Evolutionary conservation across 2,329 filamentous ascomycete genomes (phyloP), one percentile per base, ranked within the genome.

Genomic region (Pezicula radicicola): DNA sequence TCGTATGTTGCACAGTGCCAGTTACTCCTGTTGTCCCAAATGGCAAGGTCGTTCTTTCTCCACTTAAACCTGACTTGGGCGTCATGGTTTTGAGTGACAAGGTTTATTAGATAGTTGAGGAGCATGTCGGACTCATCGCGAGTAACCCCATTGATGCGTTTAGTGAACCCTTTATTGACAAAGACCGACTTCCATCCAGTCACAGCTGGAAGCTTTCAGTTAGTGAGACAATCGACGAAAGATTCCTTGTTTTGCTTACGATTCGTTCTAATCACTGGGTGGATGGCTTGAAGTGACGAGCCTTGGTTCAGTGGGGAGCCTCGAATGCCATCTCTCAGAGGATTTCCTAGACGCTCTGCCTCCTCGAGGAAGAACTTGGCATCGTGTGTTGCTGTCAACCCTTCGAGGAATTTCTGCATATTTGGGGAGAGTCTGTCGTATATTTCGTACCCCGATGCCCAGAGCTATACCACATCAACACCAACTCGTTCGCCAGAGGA

Each of bases 1-100:
- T 88, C 85, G 55, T 80, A 84, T 0, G 81, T 87, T 0, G 81
- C 83, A 36, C 76, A 73, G 54, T 77, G 74, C 57, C 69, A 73
- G 10, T 70, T 77, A 28, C 68, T 75, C 47, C 75, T 68, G 60
- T 88, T 88, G 60, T 88, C 85, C 85, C 85, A 88, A 57, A 88
- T 84, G 7, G 81, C 78, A 12, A 76, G 62, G 56, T 81, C 77
- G 50, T 79, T 78, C 62, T 74, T 70, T 51, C 68, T 69, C 78
- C 78, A 81, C 52, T 72, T 70, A 60, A 77, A 81, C 6, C 79
- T 72, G 12, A 83, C 78, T 61, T 83, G 79, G 1, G 76, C 70
- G 59, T 84, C 80, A 54, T 83, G 79, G 60, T 83, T 83, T 61
- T 78, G 71, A 10, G 73, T 73, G 15, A 77, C 68, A 15, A 78